Evolutionary conservation across 1,284 basidiomycete species (phyloP).

Genomic region (Puccinia polysora): DNA sequence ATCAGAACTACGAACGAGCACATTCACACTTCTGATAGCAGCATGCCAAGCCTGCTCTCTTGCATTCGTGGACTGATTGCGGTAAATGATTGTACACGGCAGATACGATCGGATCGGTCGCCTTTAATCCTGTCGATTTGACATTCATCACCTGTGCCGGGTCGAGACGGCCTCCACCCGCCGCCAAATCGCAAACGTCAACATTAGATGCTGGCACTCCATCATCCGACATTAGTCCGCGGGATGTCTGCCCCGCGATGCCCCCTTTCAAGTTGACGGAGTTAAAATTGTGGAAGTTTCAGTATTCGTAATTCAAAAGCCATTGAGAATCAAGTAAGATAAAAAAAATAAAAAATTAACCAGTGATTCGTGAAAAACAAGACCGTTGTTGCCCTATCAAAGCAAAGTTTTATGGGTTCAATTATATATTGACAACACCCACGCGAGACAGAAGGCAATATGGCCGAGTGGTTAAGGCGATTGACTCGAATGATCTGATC

Average conservation of each 20-base stretch:
- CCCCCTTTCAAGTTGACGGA: constrained; percentile 4
- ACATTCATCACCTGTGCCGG: constrained; percentile 35
- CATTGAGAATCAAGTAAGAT: background rate
- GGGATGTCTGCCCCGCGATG: background rate
- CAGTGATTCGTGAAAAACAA: background rate
- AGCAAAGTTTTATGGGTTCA: too few relatives aligned
- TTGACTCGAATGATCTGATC: background rate
- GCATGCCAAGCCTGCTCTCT: too few relatives aligned
- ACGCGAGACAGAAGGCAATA: background rate
- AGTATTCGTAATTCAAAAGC: background rate
- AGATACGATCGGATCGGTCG: constrained; percentile 33
- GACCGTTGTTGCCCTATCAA: too few relatives aligned
- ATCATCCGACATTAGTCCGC: background rate
- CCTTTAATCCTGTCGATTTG: constrained; percentile 25
- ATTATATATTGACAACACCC: too few relatives aligned
- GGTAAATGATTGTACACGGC: constrained; percentile 4
- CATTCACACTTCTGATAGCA: too few relatives aligned
- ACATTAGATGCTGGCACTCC: background rate
- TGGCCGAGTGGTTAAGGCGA: constrained; percentile 24
- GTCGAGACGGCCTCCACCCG: constrained; percentile 13
- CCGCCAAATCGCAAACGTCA: background rate
- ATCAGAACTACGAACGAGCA: too few relatives aligned
- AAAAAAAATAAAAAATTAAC: background rate
- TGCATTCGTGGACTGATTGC: too few relatives aligned
- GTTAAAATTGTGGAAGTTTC: constrained; percentile 30